Percentiles rank a stretch among this genome's conserved stretches.
phyloP scores from a whole-genome alignment of 108 stramenopile genomes.

The Pseudonitzschia multiseries region DNA sequence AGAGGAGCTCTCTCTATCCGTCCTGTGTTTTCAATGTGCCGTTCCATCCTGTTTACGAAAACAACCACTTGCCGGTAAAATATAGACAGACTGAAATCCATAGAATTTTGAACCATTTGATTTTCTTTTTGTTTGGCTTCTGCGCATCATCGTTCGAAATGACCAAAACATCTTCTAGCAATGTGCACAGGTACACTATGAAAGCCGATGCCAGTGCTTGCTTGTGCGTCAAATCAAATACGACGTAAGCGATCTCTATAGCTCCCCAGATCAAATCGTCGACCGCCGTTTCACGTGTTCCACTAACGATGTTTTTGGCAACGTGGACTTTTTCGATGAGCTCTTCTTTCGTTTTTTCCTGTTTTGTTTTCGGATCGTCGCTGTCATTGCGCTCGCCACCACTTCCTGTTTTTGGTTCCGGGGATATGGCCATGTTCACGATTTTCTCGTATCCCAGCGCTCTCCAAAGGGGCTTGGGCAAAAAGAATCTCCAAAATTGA shows the following conservation, averaged over 20 bases:
- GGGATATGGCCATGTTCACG: not conserved
- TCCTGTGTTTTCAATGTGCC: not conserved
- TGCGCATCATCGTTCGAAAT: not conserved
- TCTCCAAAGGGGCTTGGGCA: slow-evolving; percentile 1
- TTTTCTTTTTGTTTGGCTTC: not conserved
- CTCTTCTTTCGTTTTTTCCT: not conserved
- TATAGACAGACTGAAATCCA: slow-evolving; percentile 6
- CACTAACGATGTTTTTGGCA: not conserved
- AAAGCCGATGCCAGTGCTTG: slow-evolving; percentile 2
- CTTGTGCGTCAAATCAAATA: not conserved
- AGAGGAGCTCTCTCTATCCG: no score
- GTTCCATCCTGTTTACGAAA: not conserved
- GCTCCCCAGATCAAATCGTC: slow-evolving; percentile 14
- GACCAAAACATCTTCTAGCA: not conserved
- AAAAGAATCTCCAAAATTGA: slow-evolving; percentile 11
- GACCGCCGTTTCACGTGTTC: slow-evolving; percentile 3
- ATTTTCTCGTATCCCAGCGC: not conserved
- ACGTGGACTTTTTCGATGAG: not conserved
- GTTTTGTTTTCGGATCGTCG: not conserved
- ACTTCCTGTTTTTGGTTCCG: not conserved
- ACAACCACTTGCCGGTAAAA: not conserved
- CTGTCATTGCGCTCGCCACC: not conserved
- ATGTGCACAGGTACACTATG: not conserved
- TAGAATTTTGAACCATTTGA: slow-evolving; percentile 9
- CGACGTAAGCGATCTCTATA: slow-evolving; percentile 5